phyloP scores from a whole-genome alignment of 805 yeast species.

The Candida sithepensis region DNA sequence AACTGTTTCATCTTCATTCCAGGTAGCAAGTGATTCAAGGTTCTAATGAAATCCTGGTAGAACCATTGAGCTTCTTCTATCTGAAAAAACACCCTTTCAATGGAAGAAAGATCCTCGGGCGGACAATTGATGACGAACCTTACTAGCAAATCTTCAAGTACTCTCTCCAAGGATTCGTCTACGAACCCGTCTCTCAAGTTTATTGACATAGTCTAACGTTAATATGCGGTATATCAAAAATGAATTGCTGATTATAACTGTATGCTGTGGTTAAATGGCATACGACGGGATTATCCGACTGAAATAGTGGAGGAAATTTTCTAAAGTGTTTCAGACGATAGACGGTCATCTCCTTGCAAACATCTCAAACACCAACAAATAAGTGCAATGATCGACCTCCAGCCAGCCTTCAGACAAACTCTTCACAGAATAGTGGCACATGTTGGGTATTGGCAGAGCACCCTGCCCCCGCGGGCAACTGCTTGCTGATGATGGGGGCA shows the following conservation, averaged over 20 bases:
- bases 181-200: slow-evolving; percentile 43
- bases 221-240: too few species aligned
- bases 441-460: too few species aligned
- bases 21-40: slow-evolving; percentile 72
- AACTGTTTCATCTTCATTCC: slow-evolving; percentile 72
- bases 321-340: too few species aligned
- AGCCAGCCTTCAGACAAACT: too few species aligned
- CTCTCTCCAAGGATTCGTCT: slow-evolving; percentile 65
- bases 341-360: too few species aligned
- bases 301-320: too few species aligned
- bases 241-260: not conserved
- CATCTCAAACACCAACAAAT: too few species aligned
- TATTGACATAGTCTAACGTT: slow-evolving; percentile 31
- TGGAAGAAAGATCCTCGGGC: slow-evolving; percentile 78
- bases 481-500: too few species aligned
- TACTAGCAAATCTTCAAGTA: slow-evolving; percentile 81
- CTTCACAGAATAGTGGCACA: too few species aligned
- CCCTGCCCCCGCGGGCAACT: too few species aligned
- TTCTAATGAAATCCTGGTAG: slow-evolving; percentile 78
- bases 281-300: not conserved
- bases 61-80: slow-evolving; percentile 99
- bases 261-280: not conserved
- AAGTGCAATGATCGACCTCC: too few species aligned
- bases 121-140: slow-evolving; percentile 92
- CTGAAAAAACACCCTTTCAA: slow-evolving; percentile 83